Evolutionary conservation across 306 rosid genomes (phyloP).

Genomic region (Cucumis melo): DNA sequence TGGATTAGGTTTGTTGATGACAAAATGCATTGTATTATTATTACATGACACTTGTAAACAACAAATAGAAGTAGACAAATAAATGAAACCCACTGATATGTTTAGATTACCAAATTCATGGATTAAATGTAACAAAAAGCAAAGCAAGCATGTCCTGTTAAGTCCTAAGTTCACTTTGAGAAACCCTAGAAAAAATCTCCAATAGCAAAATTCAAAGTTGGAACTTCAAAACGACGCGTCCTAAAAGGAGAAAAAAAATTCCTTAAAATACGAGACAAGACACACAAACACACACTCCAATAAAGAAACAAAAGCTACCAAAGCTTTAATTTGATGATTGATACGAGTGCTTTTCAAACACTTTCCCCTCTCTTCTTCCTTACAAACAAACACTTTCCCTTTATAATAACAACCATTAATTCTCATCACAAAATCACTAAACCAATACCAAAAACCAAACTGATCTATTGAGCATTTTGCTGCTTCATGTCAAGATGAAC

Average conservation of each 20-base stretch:
- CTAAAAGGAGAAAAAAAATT: neutral
- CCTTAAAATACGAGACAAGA: neutral
- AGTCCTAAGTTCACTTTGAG: no score
- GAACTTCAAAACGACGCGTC: neutral
- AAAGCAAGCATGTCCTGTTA: no score
- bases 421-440: neutral
- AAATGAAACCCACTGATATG: no score
- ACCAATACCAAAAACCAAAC: constrained; percentile 10
- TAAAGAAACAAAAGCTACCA: neutral
- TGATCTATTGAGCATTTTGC: constrained; percentile 12
- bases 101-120: no score
- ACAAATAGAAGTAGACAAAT: no score
- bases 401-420: neutral
- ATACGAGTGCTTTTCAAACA: neutral
- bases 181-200: no score
- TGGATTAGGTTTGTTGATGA: no score
- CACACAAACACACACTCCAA: no score
- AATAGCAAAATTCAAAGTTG: neutral
- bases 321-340: neutral
- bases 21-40: no score
- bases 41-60: no score
- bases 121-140: no score
- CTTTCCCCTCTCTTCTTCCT: neutral
- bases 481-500: constrained; percentile 18
- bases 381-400: neutral